These are phyloP conservation scores for Platanthera guangdongensis DNA, from an alignment of 106 monocot species.

Conservation along the genomic window DNA sequence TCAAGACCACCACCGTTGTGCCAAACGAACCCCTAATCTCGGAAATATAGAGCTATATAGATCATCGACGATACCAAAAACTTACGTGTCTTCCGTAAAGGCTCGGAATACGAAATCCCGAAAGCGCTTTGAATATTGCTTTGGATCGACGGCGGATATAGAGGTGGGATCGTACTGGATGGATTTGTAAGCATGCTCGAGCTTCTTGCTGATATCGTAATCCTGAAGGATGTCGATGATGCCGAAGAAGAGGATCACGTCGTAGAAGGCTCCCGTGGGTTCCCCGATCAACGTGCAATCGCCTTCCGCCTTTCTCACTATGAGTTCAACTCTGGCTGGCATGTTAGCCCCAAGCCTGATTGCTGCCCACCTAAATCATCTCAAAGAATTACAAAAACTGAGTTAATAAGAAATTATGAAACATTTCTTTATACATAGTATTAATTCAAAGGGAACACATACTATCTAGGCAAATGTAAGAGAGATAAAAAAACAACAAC, in stretches of 20 bases:
- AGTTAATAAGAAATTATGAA: not conserved
- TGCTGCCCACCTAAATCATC: not conserved
- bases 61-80: too few relatives aligned
- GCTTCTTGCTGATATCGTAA: slow-evolving; percentile 82
- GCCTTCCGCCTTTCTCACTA: not conserved
- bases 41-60: too few relatives aligned
- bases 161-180: slow-evolving; percentile 77
- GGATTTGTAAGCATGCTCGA: slow-evolving; percentile 85
- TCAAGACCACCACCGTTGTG: too few relatives aligned
- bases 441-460: not conserved
- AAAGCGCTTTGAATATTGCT: slow-evolving; percentile 59
- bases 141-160: slow-evolving; percentile 82
- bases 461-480: too few relatives aligned
- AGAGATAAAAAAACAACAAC: too few relatives aligned
- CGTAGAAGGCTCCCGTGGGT: not conserved
- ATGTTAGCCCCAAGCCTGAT: not conserved
- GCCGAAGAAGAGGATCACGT: slow-evolving; percentile 42
- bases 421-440: not conserved
- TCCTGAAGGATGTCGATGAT: slow-evolving; percentile 95
- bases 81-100: slow-evolving; percentile 39
- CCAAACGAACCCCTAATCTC: too few relatives aligned
- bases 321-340: not conserved
- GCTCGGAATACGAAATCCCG: slow-evolving; percentile 59
- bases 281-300: not conserved
- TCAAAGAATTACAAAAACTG: not conserved